Conservation (phyloP, 352 stramenopile genomes). For the Phytophthora idaei region DNA sequence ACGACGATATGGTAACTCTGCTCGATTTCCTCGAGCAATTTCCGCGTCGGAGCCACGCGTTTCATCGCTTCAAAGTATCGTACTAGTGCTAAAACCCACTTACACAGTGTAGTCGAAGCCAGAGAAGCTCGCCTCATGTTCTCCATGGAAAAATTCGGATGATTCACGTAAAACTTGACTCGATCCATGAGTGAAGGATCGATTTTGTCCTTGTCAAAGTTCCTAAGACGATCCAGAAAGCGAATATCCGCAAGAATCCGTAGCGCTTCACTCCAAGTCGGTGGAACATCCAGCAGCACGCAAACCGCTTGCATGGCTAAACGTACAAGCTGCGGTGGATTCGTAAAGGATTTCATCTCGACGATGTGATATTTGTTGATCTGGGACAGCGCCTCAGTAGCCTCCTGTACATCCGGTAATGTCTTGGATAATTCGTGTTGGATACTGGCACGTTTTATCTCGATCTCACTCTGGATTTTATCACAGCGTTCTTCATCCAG, state of each 20-base stretch:
- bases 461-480: constrained; percentile 61
- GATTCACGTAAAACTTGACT: constrained; percentile 65
- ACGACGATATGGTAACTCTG: constrained; percentile 47
- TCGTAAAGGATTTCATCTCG: constrained; percentile 82
- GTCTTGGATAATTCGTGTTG: constrained; percentile 64
- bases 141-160: constrained; percentile 80
- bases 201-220: constrained; percentile 64
- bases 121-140: constrained; percentile 76
- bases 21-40: constrained; percentile 50
- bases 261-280: constrained; percentile 72
- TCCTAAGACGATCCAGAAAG: constrained; percentile 65
- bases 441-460: constrained; percentile 58
- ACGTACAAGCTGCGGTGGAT: constrained; percentile 69
- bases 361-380: constrained; percentile 86
- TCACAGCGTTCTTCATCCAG: constrained; percentile 61
- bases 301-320: constrained; percentile 83
- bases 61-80: constrained; percentile 77
- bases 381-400: constrained; percentile 63
- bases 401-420: constrained; percentile 59
- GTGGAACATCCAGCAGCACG: constrained; percentile 57
- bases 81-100: constrained; percentile 74
- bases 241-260: constrained; percentile 70
- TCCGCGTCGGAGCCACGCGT: constrained; percentile 55
- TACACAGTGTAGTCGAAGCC: constrained; percentile 71
- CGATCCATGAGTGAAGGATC: constrained; percentile 51